phyloP scores from a whole-genome alignment of 1,284 basidiomycete genomes.

The Trichosporon faecale region DNA sequence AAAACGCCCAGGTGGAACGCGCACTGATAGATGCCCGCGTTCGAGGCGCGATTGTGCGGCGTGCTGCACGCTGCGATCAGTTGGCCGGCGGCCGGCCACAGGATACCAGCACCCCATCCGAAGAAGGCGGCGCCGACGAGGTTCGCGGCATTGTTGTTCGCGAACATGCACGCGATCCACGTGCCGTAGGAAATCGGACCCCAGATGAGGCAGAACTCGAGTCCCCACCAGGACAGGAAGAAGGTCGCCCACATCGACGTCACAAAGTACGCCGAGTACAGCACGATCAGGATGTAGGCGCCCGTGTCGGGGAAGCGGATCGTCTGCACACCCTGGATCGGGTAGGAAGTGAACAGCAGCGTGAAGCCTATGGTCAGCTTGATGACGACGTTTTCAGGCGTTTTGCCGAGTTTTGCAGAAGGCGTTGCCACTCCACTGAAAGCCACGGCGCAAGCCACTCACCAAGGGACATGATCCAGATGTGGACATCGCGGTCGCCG shows the following conservation, averaged over 20 bases:
- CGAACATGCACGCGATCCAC: slow-evolving; percentile 25
- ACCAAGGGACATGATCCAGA: slow-evolving; percentile 22
- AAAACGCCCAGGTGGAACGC: slow-evolving; percentile 24
- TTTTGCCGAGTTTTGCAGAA: background rate
- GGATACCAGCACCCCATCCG: slow-evolving; percentile 22
- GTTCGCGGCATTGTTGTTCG: slow-evolving; percentile 21
- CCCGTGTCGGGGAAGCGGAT: slow-evolving; percentile 24
- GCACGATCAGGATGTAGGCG: slow-evolving; percentile 24
- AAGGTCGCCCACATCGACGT: slow-evolving; percentile 25
- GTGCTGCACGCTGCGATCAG: slow-evolving; percentile 22
- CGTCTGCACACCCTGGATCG: slow-evolving; percentile 25
- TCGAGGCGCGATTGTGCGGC: slow-evolving; percentile 22
- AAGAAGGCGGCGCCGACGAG: slow-evolving; percentile 24
- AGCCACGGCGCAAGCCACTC: background rate
- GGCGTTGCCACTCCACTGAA: background rate
- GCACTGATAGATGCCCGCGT: slow-evolving; percentile 26
- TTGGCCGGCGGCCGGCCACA: slow-evolving; percentile 22
- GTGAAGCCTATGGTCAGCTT: slow-evolving; percentile 12
- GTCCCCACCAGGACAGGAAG: slow-evolving; percentile 24
- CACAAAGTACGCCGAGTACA: slow-evolving; percentile 22
- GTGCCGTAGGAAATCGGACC: slow-evolving; percentile 20
- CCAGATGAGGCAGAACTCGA: slow-evolving; percentile 21
- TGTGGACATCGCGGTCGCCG: slow-evolving; percentile 19
- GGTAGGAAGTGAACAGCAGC: slow-evolving; percentile 20
- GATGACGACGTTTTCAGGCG: background rate